A percentile compares a stretch with the other conserved stretches of the same genome.
phyloP scores from a whole-genome alignment of 1,284 basidiomycete species.

The Trichosporon asahii region DNA sequence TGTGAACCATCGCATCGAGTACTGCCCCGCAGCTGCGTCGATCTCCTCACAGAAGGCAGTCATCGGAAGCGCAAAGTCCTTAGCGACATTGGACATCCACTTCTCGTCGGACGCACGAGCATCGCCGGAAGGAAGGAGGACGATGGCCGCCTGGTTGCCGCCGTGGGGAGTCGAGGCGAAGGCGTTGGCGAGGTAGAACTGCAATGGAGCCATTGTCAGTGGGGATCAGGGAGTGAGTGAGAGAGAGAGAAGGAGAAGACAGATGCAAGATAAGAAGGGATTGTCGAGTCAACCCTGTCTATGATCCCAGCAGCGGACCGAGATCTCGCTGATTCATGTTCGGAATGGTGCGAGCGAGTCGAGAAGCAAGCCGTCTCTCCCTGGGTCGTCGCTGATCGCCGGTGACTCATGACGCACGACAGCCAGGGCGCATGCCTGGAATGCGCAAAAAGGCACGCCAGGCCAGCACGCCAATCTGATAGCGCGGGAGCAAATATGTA shows the following conservation, averaged over 20 bases:
- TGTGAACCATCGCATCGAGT: conserved; percentile 36
- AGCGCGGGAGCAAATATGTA: neutral
- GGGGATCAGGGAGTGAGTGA: neutral
- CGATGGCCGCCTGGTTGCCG: conserved; percentile 43
- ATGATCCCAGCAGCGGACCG: too few species aligned
- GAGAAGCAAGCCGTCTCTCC: neutral
- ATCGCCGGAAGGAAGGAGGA: conserved; percentile 31
- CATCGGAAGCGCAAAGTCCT: conserved; percentile 38
- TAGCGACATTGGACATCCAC: conserved; percentile 28
- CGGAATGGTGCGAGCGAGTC: neutral
- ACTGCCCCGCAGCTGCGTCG: conserved; percentile 15
- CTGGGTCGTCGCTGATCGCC: too few species aligned
- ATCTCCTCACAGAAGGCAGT: conserved; percentile 33
- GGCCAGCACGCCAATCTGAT: neutral
- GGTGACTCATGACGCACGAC: neutral
- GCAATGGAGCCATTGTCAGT: conserved; percentile 18
- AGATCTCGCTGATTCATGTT: neutral
- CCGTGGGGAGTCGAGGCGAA: conserved; percentile 32
- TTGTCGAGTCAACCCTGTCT: neutral
- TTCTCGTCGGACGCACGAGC: conserved; percentile 24
- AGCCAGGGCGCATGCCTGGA: neutral
- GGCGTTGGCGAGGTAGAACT: conserved; percentile 40
- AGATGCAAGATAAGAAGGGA: too few species aligned
- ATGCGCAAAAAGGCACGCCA: neutral
- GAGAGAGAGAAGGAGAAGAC: neutral